These are phyloP conservation scores for Lachancea sp. DNA, from an alignment of 805 yeast species.

Conservation along the genomic window DNA sequence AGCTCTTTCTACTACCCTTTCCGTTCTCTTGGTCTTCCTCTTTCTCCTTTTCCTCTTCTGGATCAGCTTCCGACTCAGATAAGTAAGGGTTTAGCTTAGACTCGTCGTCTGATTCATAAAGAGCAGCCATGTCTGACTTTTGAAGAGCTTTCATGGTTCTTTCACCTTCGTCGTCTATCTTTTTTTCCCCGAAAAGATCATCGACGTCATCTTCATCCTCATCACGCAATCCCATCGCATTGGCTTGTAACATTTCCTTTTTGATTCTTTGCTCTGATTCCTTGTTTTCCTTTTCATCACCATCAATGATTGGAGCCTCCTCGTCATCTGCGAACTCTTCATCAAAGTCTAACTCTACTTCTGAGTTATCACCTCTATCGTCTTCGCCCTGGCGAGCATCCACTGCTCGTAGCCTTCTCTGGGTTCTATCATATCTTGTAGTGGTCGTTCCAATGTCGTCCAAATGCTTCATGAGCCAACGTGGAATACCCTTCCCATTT, in stretches of 20 bases:
- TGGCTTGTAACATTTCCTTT: slow-evolving; percentile 77
- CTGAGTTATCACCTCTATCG: slow-evolving; percentile 61
- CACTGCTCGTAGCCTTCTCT: slow-evolving; percentile 44
- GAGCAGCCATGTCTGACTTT: slow-evolving; percentile 75
- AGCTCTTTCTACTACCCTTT: slow-evolving; percentile 29
- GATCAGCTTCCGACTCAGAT: slow-evolving; percentile 61
- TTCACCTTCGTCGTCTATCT: slow-evolving; percentile 86
- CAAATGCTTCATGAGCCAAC: slow-evolving; percentile 95
- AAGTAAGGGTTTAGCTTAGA: slow-evolving; percentile 82
- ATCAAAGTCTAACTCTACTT: slow-evolving; percentile 88
- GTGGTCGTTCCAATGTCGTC: slow-evolving; percentile 50
- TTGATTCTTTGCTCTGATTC: slow-evolving; percentile 80
- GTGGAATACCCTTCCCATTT: slow-evolving; percentile 61
- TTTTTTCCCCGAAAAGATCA: slow-evolving; percentile 66
- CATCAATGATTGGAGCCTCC: slow-evolving; percentile 96
- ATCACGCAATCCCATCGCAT: slow-evolving; percentile 58
- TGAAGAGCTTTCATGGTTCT: slow-evolving; percentile 76
- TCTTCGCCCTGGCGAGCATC: slow-evolving; percentile 35
- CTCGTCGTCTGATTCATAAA: slow-evolving; percentile 73
- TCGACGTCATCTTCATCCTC: slow-evolving; percentile 52
- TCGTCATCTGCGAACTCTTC: slow-evolving; percentile 98
- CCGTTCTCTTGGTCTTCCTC: slow-evolving; percentile 36
- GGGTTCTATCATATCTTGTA: slow-evolving; percentile 46
- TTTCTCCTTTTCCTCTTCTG: slow-evolving; percentile 40
- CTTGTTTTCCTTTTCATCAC: slow-evolving; percentile 89